Percentiles rank a stretch among this genome's conserved stretches.
phyloP scores from a whole-genome alignment of 176 grass and related monocot species.

The Raddia guianensis region DNA sequence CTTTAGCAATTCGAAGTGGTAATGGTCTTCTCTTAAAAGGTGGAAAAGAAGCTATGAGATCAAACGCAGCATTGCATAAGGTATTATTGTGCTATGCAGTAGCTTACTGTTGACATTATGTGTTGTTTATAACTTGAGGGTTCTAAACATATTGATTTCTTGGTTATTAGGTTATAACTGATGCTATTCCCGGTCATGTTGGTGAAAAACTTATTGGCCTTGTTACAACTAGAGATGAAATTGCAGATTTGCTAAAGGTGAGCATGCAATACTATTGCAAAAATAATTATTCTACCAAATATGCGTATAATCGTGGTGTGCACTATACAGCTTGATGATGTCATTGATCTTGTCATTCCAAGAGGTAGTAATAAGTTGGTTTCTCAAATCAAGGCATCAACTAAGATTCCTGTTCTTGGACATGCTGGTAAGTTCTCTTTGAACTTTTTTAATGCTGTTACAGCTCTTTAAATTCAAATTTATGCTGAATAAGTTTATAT shows the following conservation, averaged over 20 bases:
- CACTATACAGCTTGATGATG: slow-evolving; percentile 87
- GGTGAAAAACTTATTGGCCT: slow-evolving; percentile 91
- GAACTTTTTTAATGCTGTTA: slow-evolving; percentile 13
- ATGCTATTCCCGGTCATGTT: slow-evolving; percentile 74
- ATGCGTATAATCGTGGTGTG: slow-evolving; percentile 37
- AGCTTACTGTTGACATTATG: slow-evolving; percentile 19
- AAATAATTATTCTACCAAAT: slow-evolving; percentile 19
- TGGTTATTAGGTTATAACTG: slow-evolving; percentile 69
- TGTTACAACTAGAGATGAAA: slow-evolving; percentile 94
- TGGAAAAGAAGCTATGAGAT: slow-evolving; percentile 97
- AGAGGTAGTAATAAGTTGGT: slow-evolving; percentile 98
- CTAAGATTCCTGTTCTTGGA: slow-evolving; percentile 97
- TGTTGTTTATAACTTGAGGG: slow-evolving; percentile 10
- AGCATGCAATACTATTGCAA: slow-evolving; percentile 14
- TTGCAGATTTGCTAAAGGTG: slow-evolving; percentile 92
- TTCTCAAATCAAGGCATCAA: slow-evolving; percentile 91
- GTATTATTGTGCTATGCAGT: slow-evolving; percentile 46
- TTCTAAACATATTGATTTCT: slow-evolving; percentile 12
- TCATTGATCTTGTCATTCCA: slow-evolving; percentile 99
- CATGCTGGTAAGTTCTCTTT: slow-evolving; percentile 75
- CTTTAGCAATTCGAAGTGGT: slow-evolving; percentile 91
- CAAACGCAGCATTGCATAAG: slow-evolving; percentile 89
- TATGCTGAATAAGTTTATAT: slow-evolving; percentile 16
- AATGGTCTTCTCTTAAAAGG: slow-evolving; percentile 98
- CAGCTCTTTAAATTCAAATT: background rate